phyloP scores from a whole-genome alignment of 192 early-diverging fungal species.

The Phycomyces nitens region DNA sequence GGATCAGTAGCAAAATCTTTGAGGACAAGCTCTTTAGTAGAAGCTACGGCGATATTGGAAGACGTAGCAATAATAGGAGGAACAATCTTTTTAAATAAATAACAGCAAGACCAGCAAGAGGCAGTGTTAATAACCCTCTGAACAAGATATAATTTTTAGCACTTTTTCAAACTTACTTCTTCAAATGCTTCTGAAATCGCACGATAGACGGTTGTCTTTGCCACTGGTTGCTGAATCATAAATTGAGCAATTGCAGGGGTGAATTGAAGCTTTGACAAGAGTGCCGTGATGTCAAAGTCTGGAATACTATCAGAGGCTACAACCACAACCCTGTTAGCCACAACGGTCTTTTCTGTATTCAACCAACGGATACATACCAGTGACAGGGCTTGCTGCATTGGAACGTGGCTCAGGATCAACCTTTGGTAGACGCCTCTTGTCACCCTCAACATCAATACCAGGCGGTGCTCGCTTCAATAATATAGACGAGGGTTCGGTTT shows the following conservation, averaged over 20 bases:
- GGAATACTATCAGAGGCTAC: not conserved
- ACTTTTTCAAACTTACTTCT: slow-evolving; percentile 8
- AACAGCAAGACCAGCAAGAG: too few species aligned
- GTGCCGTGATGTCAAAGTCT: slow-evolving; percentile 19
- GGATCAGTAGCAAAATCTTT: slow-evolving; percentile 97
- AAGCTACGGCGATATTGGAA: slow-evolving; percentile 85
- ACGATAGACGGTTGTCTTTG: slow-evolving; percentile 72
- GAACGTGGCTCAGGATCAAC: not conserved
- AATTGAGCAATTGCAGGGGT: slow-evolving; percentile 23
- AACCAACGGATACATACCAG: not conserved
- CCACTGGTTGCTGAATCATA: slow-evolving; percentile 20
- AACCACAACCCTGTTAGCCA: not conserved
- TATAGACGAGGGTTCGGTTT: slow-evolving; percentile 62
- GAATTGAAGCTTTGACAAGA: slow-evolving; percentile 19
- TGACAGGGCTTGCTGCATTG: not conserved
- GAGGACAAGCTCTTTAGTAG: slow-evolving; percentile 84
- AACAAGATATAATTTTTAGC: too few species aligned
- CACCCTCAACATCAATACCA: slow-evolving; percentile 22
- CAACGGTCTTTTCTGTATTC: too few species aligned
- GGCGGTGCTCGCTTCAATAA: slow-evolving; percentile 58
- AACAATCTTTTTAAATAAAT: slow-evolving; percentile 45
- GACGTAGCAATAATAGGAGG: slow-evolving; percentile 84
- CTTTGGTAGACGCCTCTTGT: not conserved
- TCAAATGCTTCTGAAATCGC: slow-evolving; percentile 76
- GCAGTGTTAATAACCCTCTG: too few species aligned